Conservation (phyloP, 2,329 filamentous ascomycete genomes). For the Fusarium algeriense region DNA sequence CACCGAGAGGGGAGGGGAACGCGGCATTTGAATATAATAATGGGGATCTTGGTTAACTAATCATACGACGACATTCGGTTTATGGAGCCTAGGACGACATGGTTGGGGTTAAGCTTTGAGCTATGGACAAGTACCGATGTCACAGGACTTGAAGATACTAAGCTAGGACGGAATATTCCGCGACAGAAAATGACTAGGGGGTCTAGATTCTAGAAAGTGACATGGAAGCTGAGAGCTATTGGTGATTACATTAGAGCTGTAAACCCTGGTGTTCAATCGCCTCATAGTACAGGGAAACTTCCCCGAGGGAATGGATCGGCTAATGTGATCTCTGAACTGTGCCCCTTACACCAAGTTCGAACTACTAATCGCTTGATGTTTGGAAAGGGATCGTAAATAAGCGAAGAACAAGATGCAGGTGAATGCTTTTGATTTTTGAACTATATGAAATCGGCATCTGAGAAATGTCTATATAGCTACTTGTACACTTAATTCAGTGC, state of each 20-base stretch:
- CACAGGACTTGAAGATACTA: constrained; percentile 4
- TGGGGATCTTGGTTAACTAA: not conserved
- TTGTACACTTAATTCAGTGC: not conserved
- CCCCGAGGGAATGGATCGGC: not conserved
- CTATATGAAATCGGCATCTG: accelerated
- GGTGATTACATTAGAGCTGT: not conserved
- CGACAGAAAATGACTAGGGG: not conserved
- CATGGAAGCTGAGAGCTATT: not conserved
- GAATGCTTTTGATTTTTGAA: not conserved
- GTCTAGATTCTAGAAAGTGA: constrained; percentile 3
- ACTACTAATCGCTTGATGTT: not conserved
- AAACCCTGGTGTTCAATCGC: not conserved
- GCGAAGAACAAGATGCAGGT: not conserved
- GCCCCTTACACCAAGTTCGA: not conserved
- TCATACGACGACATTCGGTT: not conserved
- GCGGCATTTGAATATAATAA: constrained; percentile 22
- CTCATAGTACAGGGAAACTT: not conserved
- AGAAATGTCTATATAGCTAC: not conserved
- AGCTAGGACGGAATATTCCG: not conserved
- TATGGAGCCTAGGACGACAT: not conserved
- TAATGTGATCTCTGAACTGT: not conserved
- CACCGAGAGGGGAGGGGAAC: constrained; percentile 17
- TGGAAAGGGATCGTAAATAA: not conserved
- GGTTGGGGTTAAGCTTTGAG: constrained; percentile 2
- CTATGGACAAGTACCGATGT: not conserved